Conservation (phyloP, 441 rosid genomes). For the Metrosideros polymorpha region DNA sequence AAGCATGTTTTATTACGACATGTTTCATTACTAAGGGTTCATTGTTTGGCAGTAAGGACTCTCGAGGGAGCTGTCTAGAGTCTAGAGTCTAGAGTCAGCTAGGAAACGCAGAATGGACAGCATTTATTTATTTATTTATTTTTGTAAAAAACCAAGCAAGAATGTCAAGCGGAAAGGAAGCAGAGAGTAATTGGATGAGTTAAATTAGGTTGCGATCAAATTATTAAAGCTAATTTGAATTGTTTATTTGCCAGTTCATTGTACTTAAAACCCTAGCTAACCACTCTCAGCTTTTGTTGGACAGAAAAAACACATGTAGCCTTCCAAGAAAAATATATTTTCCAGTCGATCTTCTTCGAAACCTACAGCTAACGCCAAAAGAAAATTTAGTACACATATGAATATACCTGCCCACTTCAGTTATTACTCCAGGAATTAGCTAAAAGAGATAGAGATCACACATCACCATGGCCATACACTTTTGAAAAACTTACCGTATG, state of each 20-base stretch:
- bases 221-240: neutral
- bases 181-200: neutral
- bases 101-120: neutral
- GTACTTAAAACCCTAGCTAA: neutral
- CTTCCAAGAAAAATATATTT: neutral
- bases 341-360: neutral
- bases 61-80: neutral
- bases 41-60: neutral
- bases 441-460: neutral
- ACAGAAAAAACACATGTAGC: neutral
- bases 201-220: neutral
- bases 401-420: neutral
- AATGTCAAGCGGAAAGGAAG: neutral
- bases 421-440: neutral
- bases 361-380: neutral
- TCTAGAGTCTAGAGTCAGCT: neutral
- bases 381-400: neutral
- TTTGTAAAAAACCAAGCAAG: neutral
- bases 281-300: neutral
- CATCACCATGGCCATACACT: neutral
- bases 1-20: neutral
- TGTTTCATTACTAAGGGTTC: neutral
- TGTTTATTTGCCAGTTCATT: neutral
- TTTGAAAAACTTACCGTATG: conserved; percentile 60
- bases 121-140: too few relatives aligned